These are phyloP conservation scores for Mycena rosella DNA, from an alignment of 768 basidiomycete species.

Conservation along the genomic window DNA sequence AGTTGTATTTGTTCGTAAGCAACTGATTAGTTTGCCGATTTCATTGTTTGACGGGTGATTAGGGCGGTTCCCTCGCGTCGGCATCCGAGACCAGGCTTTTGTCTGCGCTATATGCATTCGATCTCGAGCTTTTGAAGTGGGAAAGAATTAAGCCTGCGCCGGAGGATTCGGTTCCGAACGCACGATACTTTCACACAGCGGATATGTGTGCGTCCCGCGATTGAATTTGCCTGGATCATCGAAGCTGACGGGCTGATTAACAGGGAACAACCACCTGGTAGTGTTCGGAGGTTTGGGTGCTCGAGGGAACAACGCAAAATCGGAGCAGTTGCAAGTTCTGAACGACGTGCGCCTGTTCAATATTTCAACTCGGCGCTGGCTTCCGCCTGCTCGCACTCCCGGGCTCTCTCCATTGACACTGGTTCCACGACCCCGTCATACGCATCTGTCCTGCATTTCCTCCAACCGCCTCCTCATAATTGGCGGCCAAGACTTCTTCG, in stretches of 20 bases:
- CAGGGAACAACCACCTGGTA: conserved; percentile 37
- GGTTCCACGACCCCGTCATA: conserved; percentile 23
- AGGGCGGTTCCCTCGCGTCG: conserved; percentile 27
- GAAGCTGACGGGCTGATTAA: not conserved
- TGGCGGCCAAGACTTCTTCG: conserved; percentile 28
- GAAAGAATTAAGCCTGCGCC: conserved; percentile 16
- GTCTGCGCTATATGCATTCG: conserved; percentile 29
- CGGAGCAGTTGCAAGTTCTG: conserved; percentile 18
- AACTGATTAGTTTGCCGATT: not conserved
- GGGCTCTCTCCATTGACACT: not conserved
- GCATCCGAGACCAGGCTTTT: conserved; percentile 14
- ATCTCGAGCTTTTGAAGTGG: conserved; percentile 38
- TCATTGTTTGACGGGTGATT: not conserved
- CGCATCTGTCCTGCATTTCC: conserved; percentile 29
- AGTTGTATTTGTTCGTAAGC: conserved; percentile 37
- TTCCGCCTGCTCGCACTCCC: conserved; percentile 9
- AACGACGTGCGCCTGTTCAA: conserved; percentile 33
- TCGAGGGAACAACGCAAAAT: not conserved
- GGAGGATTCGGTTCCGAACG: conserved; percentile 14
- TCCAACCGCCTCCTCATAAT: conserved; percentile 25
- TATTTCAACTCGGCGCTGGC: conserved; percentile 26
- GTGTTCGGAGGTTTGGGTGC: conserved; percentile 35
- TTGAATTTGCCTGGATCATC: not conserved
- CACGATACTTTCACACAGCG: conserved; percentile 38
- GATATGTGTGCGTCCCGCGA: conserved; percentile 31